These are phyloP conservation scores for Saposhnikovia divaricata DNA, from an alignment of 129 eudicot species.

Conservation along the genomic window DNA sequence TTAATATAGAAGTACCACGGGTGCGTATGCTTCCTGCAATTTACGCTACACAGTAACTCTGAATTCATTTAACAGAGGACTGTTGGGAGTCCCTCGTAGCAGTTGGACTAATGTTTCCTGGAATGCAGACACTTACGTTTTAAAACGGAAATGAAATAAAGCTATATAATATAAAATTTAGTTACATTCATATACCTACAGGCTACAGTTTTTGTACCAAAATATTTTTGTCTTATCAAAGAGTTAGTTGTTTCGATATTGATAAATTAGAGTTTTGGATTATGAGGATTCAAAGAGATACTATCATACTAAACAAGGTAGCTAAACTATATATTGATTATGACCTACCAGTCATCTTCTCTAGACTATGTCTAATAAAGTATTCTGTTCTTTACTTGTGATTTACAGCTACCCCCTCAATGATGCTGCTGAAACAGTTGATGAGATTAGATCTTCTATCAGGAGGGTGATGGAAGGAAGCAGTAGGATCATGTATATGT, in stretches of 20 bases:
- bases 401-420: constrained; percentile 70
- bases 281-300: neutral
- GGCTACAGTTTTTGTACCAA: no score
- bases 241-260: neutral
- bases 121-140: no score
- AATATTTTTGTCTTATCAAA: neutral
- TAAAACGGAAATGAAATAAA: neutral
- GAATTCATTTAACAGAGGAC: no score
- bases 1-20: no score
- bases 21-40: neutral
- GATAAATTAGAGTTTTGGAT: neutral
- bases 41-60: neutral
- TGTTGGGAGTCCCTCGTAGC: neutral
- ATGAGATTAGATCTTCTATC: constrained; percentile 76
- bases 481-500: constrained; percentile 69
- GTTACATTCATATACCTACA: neutral
- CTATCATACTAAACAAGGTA: neutral
- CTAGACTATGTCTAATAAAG: neutral
- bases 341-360: neutral
- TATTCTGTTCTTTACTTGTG: neutral
- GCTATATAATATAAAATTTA: neutral
- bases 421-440: constrained; percentile 74
- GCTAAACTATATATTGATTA: neutral
- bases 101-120: neutral
- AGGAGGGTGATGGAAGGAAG: constrained; percentile 98